Conservation (phyloP, 2,329 filamentous ascomycete species). For the Diaporthe nobilis region DNA sequence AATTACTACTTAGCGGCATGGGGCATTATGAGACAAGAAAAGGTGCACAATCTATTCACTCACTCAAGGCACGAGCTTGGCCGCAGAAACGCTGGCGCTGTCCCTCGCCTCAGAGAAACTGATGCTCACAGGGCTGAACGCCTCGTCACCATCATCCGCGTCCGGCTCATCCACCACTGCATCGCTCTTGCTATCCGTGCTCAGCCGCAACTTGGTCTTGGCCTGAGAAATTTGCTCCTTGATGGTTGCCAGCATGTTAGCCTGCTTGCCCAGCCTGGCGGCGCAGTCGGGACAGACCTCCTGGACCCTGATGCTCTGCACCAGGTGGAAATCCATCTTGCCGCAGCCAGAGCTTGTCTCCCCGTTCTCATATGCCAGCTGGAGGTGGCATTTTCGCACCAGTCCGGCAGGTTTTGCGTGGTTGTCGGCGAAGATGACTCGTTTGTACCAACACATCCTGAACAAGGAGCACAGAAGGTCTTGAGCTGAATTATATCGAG, state of each 20-base stretch:
- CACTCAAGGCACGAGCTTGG: background rate
- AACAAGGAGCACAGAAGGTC: background rate
- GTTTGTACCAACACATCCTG: slow-evolving; percentile 45
- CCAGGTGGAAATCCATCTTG: slow-evolving; percentile 42
- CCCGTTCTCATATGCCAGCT: slow-evolving; percentile 42
- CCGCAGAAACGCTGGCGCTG: background rate
- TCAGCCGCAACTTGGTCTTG: slow-evolving; percentile 37
- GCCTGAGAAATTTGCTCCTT: slow-evolving; percentile 42
- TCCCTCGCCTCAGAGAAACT: background rate
- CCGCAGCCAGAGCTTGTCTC: slow-evolving; percentile 42
- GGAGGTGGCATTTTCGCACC: slow-evolving; percentile 40
- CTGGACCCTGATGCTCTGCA: slow-evolving; percentile 41
- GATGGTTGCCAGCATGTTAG: slow-evolving; percentile 36
- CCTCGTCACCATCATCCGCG: background rate
- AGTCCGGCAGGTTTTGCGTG: slow-evolving; percentile 42
- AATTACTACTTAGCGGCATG: background rate
- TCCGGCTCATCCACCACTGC: background rate
- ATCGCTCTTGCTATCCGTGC: background rate
- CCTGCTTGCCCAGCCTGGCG: background rate
- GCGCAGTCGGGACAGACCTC: slow-evolving; percentile 42
- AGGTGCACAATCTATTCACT: background rate
- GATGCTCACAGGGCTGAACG: background rate
- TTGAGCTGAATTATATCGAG: background rate
- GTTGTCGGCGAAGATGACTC: slow-evolving; percentile 44
- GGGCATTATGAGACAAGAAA: background rate